Percentiles rank a stretch among this genome's conserved stretches.
Conservation (phyloP, 371 early-diverging fungal species). For the Nematocida ironsii region DNA sequence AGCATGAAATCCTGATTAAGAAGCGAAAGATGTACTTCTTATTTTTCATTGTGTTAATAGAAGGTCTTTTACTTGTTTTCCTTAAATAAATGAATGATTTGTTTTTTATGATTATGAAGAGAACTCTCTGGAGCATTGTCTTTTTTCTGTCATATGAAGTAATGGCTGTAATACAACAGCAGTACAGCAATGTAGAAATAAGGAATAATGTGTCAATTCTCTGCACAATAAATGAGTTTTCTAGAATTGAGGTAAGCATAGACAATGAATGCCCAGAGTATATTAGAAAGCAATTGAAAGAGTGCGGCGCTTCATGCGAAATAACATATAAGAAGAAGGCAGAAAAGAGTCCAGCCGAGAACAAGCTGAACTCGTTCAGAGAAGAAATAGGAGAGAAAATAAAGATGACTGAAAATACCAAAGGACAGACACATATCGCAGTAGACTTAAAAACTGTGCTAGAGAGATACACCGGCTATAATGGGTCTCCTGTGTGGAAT, state of each 20-base stretch:
- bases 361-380: conserved; percentile 1
- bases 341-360: background rate
- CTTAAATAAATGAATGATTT: conserved; percentile 59
- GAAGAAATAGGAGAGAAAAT: conserved; percentile 33
- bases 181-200: conserved; percentile 7
- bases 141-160: background rate
- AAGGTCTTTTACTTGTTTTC: conserved; percentile 54
- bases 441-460: conserved; percentile 40
- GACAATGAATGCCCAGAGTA: conserved; percentile 10
- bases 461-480: conserved; percentile 52
- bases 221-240: conserved; percentile 7
- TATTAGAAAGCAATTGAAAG: conserved; percentile 1
- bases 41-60: conserved; percentile 60
- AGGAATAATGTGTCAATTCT: background rate
- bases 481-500: conserved; percentile 40
- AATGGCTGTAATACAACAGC: background rate
- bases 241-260: background rate
- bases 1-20: conserved; percentile 32
- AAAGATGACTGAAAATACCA: background rate
- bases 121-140: background rate
- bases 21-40: conserved; percentile 64
- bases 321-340: background rate
- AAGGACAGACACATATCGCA: background rate
- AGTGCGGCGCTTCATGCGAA: background rate
- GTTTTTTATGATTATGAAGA: conserved; percentile 33